phyloP scores from a whole-genome alignment of 306 rosid species.

The Sicyos edulis region DNA sequence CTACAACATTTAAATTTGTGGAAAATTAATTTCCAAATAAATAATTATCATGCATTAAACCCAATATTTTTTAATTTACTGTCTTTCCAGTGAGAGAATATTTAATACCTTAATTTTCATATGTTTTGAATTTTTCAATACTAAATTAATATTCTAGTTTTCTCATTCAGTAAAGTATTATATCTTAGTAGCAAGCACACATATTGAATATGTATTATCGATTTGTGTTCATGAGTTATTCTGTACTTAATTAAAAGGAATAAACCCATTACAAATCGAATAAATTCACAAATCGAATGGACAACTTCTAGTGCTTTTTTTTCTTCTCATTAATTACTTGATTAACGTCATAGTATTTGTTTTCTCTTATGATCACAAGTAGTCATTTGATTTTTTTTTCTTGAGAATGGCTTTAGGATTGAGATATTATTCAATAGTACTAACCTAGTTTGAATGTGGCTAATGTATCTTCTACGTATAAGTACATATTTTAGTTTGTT shows the following conservation, averaged over 20 bases:
- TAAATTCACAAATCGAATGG: neutral
- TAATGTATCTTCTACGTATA: neutral
- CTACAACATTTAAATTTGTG: too few species aligned
- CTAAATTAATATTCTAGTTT: neutral
- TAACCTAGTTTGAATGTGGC: neutral
- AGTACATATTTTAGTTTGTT: neutral
- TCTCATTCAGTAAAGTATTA: constrained; percentile 10
- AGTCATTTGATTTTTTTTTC: neutral
- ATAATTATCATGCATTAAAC: too few species aligned
- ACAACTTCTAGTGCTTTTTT: neutral
- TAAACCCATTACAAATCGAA: neutral
- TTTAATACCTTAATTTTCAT: constrained; percentile 12
- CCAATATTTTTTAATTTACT: too few species aligned
- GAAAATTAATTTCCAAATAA: too few species aligned
- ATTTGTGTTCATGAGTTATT: neutral
- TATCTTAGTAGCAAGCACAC: constrained; percentile 7
- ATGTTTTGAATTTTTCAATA: neutral
- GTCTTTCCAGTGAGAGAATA: too few species aligned
- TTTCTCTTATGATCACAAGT: neutral
- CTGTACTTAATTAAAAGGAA: constrained; percentile 4
- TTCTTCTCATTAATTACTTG: neutral
- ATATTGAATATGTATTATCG: neutral
- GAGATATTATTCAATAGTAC: constrained; percentile 5
- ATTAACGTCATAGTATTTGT: neutral
- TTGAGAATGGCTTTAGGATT: neutral